A percentile compares a stretch with the other conserved stretches of the same genome.
phyloP scores from a whole-genome alignment of 768 basidiomycete species.

The Amyloporia xantha region DNA sequence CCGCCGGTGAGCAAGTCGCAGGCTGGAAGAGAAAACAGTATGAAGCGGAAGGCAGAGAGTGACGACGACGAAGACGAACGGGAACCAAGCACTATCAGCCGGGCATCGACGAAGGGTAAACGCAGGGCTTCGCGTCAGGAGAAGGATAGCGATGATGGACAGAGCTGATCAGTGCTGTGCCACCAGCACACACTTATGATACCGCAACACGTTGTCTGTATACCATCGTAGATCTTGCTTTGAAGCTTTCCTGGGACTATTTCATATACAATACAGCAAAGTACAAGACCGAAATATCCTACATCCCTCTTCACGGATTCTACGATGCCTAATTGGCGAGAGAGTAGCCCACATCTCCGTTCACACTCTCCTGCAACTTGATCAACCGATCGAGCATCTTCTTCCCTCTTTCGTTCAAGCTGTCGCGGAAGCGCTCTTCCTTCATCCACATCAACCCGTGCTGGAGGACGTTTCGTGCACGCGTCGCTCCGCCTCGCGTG shows the following conservation, averaged over 20 bases:
- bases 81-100: too few species aligned
- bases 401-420: constrained; percentile 38
- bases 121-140: too few species aligned
- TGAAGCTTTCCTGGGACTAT: too few species aligned
- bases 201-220: too few species aligned
- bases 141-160: too few species aligned
- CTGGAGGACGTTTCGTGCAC: constrained; percentile 70
- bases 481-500: constrained; percentile 48
- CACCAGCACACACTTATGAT: too few species aligned
- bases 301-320: not conserved
- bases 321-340: constrained; percentile 21
- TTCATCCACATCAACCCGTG: constrained; percentile 72
- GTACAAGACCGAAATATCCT: not conserved
- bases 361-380: constrained; percentile 39
- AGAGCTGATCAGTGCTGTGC: too few species aligned
- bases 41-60: not conserved
- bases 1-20: not conserved
- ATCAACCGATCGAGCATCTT: constrained; percentile 57
- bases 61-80: not conserved
- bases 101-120: too few species aligned
- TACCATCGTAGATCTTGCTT: too few species aligned
- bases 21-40: not conserved
- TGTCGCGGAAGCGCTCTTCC: constrained; percentile 37
- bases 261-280: too few species aligned
- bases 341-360: constrained; percentile 48